phyloP scores from a whole-genome alignment of 176 grass and related monocot species.

The Dactylis glomerata region DNA sequence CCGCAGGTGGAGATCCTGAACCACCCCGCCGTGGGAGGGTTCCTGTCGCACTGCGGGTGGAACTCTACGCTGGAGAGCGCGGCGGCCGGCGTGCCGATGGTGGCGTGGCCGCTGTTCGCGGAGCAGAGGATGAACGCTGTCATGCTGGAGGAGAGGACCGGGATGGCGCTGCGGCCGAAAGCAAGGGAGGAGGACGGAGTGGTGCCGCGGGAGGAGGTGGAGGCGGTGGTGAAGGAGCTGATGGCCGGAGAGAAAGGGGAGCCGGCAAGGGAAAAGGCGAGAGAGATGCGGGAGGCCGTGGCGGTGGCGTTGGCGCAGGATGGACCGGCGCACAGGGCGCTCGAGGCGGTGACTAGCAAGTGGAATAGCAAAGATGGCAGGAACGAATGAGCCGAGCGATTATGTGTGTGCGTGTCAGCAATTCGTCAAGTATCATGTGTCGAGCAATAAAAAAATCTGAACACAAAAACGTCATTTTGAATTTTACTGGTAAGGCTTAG shows the following conservation, averaged over 20 bases:
- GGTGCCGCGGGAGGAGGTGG: constrained; percentile 32
- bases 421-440: too few species aligned
- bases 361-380: not conserved
- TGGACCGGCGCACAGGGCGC: not conserved
- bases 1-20: constrained; percentile 40
- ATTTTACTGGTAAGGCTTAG: not conserved
- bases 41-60: constrained; percentile 67
- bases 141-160: constrained; percentile 29
- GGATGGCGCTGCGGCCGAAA: constrained; percentile 10
- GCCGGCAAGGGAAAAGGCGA: not conserved
- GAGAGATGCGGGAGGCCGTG: not conserved
- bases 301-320: not conserved
- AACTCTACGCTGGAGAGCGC: constrained; percentile 64
- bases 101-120: constrained; percentile 50
- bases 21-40: constrained; percentile 38
- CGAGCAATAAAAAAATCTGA: too few species aligned
- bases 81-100: constrained; percentile 33
- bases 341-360: not conserved
- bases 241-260: constrained; percentile 37
- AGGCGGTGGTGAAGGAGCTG: constrained; percentile 31
- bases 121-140: constrained; percentile 59
- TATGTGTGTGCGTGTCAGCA: too few species aligned
- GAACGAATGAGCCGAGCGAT: too few species aligned
- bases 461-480: not conserved
- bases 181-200: not conserved